Evolutionary conservation across 2,329 filamentous ascomycete species (phyloP).

Genomic region (Colletotrichum cuscutae): DNA sequence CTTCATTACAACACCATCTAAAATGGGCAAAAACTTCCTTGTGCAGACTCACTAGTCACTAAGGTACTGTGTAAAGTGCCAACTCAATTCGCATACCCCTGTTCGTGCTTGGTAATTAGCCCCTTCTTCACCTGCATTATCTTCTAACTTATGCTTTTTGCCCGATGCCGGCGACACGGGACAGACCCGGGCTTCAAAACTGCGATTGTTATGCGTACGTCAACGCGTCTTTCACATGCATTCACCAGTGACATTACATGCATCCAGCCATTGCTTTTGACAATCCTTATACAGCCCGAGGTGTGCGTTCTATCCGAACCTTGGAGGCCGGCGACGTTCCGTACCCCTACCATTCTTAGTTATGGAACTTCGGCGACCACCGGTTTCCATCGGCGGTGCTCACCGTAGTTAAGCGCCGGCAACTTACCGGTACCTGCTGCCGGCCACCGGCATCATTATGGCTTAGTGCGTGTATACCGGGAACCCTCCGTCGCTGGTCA

Average conservation of each 20-base stretch:
- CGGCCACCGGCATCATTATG: background rate
- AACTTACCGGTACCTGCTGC: no score
- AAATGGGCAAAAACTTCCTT: conserved; percentile 24
- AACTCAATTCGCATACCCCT: background rate
- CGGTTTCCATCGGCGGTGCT: background rate
- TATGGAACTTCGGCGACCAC: background rate
- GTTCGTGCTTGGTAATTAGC: conserved; percentile 2
- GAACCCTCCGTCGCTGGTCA: background rate
- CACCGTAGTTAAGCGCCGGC: conserved; percentile 2
- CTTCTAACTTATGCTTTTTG: background rate
- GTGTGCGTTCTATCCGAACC: background rate
- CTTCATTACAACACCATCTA: background rate
- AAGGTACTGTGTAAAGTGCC: no score
- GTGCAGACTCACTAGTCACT: no score
- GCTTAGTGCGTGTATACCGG: background rate
- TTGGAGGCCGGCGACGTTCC: background rate
- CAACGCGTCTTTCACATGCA: no score
- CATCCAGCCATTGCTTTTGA: no score
- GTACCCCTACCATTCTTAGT: background rate
- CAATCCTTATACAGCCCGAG: background rate
- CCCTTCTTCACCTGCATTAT: background rate
- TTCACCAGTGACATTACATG: no score
- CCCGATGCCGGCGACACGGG: background rate
- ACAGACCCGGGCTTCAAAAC: background rate
- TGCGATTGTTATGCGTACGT: no score